Evolutionary conservation across 164 flowering plant species (phyloP).

Genomic region (Nymphaea thermarum): DNA sequence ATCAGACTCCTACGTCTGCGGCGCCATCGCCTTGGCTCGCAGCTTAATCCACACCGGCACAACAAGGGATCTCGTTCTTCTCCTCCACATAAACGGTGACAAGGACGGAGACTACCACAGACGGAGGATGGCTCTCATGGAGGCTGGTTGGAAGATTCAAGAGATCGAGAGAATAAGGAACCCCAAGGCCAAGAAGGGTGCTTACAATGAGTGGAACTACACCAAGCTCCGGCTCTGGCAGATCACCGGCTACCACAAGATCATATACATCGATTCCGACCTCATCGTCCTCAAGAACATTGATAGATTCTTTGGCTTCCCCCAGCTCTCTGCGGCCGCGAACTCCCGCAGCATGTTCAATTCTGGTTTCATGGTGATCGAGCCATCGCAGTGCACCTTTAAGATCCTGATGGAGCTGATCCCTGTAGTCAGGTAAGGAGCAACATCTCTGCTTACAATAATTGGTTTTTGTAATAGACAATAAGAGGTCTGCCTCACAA

Average conservation of each 20-base stretch:
- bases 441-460: no score
- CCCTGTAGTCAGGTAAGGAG: constrained; percentile 4
- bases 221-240: constrained; percentile 95
- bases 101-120: constrained; percentile 3
- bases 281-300: constrained; percentile 60
- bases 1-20: constrained; percentile 78
- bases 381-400: constrained; percentile 89
- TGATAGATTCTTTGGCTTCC: constrained; percentile 70
- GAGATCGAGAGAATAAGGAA: constrained; percentile 70
- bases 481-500: no score
- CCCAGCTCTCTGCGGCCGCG: constrained; percentile 78
- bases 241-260: constrained; percentile 69
- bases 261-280: constrained; percentile 89
- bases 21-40: constrained; percentile 84
- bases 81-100: constrained; percentile 40
- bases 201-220: constrained; percentile 94
- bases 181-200: constrained; percentile 51
- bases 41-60: constrained; percentile 59
- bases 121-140: constrained; percentile 42
- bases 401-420: constrained; percentile 32
- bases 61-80: constrained; percentile 70
- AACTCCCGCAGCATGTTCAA: constrained; percentile 73
- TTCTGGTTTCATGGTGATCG: constrained; percentile 92
- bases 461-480: no score
- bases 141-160: constrained; percentile 78